A percentile compares a stretch with the other conserved stretches of the same genome.
These are phyloP conservation scores for Bryum argenteum DNA, from an alignment of 225 moss, liverwort and hornwort genomes.

Conservation along the genomic window DNA sequence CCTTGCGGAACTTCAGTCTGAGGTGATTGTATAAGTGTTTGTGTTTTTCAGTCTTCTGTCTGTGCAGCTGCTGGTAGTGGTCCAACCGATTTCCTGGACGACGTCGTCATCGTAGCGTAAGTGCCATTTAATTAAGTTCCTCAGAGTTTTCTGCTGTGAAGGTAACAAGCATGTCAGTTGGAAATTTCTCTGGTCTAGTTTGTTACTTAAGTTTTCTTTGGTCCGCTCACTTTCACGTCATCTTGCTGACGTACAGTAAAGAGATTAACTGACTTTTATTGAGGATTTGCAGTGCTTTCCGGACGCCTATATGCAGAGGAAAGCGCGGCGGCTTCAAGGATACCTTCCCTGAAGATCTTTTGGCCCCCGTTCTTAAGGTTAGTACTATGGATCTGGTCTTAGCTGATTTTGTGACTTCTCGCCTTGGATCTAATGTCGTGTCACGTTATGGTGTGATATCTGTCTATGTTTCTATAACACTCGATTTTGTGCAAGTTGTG, in stretches of 20 bases:
- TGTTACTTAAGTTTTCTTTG: neutral
- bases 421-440: neutral
- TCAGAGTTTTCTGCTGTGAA: neutral
- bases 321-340: slow-evolving; percentile 73
- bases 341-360: slow-evolving; percentile 61
- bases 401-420: neutral
- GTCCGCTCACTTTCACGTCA: neutral
- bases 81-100: slow-evolving; percentile 29
- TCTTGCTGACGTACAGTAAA: neutral
- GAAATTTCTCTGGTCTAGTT: neutral
- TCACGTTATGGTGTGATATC: neutral
- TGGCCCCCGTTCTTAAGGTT: slow-evolving; percentile 64
- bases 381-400: neutral
- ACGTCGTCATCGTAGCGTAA: slow-evolving; percentile 43
- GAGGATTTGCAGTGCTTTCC: slow-evolving; percentile 19
- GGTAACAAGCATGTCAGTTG: neutral
- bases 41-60: slow-evolving; percentile 18
- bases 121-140: slow-evolving; percentile 13
- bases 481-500: neutral
- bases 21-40: neutral
- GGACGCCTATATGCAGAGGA: slow-evolving; percentile 51
- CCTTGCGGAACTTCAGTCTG: no score
- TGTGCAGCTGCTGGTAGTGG: slow-evolving; percentile 34
- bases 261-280: neutral
- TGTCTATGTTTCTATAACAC: neutral